Conservation (phyloP, 768 basidiomycete genomes). For the Rhodotorula babjevae region DNA sequence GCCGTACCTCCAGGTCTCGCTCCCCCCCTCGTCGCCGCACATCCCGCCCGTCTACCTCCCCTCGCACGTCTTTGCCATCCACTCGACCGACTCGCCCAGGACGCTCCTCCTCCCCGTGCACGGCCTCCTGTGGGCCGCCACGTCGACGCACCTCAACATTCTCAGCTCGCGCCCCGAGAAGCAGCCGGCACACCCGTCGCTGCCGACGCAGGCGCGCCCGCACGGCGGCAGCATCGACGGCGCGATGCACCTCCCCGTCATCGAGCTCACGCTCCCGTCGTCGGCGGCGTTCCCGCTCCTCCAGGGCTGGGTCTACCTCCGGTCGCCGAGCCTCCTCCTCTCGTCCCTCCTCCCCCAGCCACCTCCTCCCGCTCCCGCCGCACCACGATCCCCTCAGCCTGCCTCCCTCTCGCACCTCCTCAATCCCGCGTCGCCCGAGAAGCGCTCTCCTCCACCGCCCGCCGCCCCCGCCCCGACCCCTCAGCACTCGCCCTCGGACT, state of each 20-base stretch:
- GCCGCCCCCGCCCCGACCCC: neutral
- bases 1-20: constrained; percentile 1
- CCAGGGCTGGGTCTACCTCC: constrained; percentile 65
- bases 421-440: constrained; percentile 2
- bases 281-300: constrained; percentile 64
- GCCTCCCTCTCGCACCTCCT: constrained; percentile 17
- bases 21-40: neutral
- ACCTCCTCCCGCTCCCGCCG: neutral
- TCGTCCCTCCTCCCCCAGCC: constrained; percentile 57
- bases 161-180: constrained; percentile 22
- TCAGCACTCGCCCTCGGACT: neutral
- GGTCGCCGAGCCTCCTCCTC: constrained; percentile 60
- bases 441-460: neutral
- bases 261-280: constrained; percentile 66
- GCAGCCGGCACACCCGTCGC: constrained; percentile 54
- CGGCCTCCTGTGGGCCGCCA: constrained; percentile 59
- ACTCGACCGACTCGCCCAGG: constrained; percentile 53
- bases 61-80: constrained; percentile 59
- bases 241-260: constrained; percentile 55
- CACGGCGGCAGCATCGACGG: too few species aligned
- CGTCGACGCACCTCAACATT: constrained; percentile 45
- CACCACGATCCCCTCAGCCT: neutral
- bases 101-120: constrained; percentile 59
- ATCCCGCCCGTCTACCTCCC: constrained; percentile 47
- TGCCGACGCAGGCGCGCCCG: constrained; percentile 50